Evolutionary conservation across 2,329 filamentous ascomycete species (phyloP), one percentile per base, ranked within the genome.

Genomic region (Aspergillus spinulosporus): DNA sequence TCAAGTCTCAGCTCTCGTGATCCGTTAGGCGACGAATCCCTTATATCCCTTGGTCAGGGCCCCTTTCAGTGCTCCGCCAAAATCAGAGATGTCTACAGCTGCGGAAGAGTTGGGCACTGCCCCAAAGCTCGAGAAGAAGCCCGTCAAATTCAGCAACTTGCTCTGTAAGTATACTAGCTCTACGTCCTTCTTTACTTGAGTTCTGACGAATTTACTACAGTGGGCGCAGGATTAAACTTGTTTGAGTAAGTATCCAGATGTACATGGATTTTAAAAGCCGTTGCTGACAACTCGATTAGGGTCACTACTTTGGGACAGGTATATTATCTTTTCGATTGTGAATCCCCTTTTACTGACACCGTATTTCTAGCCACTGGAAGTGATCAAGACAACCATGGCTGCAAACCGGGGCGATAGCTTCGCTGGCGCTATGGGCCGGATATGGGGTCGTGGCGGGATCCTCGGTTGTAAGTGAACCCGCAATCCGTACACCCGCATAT

Each of bases 321-420:
- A 80, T 26, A 51, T 32, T 54, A 43, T 50, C 51, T 1, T 5
- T n/a, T 21, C 12, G 6, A 43, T 7, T 11, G 14, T 34, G 42
- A 21, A 36, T 12, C 5, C 11, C 12, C 11, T 4, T 7, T 42
- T 26, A 34, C 37, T 51, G 9, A 51, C 28, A 14, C 14, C 9
- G 21, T 43, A 15, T n/a, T 32, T 26, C 65, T 83, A 95, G 85
- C 94, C 94, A 66, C 84, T 99, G 76, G 94, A 99, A 84, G 94
- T 99, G 78, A 85, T 90, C 83, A 99, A 99, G 89, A 99, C 94
- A 72, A 97, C 94, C 77, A 97, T 99, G 91, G 94, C 94, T 71
- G 94, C 94, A 67, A 94, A 99, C 81, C 88, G 94, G 78, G 84
- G 85, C 70, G 93, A 97, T 76, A 87, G 86, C 77, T 94, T 99